Evolutionary conservation across 2,329 filamentous ascomycete genomes (phyloP).

Genomic region (Sporothrix brunneoviolacea): DNA sequence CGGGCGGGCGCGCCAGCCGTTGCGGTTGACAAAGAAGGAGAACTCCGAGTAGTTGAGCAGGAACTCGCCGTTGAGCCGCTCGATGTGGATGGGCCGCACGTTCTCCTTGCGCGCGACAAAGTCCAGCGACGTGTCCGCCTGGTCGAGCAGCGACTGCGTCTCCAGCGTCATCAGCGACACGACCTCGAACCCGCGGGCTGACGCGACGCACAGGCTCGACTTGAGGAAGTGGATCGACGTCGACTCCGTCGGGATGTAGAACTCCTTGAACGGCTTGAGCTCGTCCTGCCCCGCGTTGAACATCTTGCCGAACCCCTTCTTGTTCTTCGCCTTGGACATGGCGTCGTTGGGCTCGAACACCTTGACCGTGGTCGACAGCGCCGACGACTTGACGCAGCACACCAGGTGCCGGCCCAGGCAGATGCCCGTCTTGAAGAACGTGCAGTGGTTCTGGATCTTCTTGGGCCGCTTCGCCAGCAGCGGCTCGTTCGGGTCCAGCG

Average conservation of each 20-base stretch:
- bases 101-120: slow-evolving; percentile 93
- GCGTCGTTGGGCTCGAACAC: slow-evolving; percentile 98
- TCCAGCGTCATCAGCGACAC: slow-evolving; percentile 96
- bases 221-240: slow-evolving; percentile 96
- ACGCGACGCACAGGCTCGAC: slow-evolving; percentile 93
- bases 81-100: slow-evolving; percentile 92
- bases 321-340: slow-evolving; percentile 88
- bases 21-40: slow-evolving; percentile 98
- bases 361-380: slow-evolving; percentile 92
- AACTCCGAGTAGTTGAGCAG: slow-evolving; percentile 97
- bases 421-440: slow-evolving; percentile 97
- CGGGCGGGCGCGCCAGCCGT: slow-evolving; percentile 90
- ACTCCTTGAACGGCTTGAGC: slow-evolving; percentile 95
- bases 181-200: slow-evolving; percentile 91
- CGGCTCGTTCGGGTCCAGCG: slow-evolving; percentile 76
- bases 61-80: slow-evolving; percentile 94
- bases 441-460: slow-evolving; percentile 95
- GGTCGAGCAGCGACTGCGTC: slow-evolving; percentile 91
- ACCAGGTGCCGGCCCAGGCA: slow-evolving; percentile 91
- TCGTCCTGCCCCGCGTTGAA: slow-evolving; percentile 90
- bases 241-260: slow-evolving; percentile 98
- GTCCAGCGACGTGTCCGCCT: slow-evolving; percentile 95
- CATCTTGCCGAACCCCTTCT: slow-evolving; percentile 92
- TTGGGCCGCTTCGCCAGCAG: slow-evolving; percentile 77
- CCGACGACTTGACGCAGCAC: slow-evolving; percentile 91